Percentiles rank a stretch among this genome's conserved stretches.
These are phyloP conservation scores for Verticillium albo-atrum DNA, from an alignment of 2,329 filamentous ascomycete genomes.

Conservation along the genomic window DNA sequence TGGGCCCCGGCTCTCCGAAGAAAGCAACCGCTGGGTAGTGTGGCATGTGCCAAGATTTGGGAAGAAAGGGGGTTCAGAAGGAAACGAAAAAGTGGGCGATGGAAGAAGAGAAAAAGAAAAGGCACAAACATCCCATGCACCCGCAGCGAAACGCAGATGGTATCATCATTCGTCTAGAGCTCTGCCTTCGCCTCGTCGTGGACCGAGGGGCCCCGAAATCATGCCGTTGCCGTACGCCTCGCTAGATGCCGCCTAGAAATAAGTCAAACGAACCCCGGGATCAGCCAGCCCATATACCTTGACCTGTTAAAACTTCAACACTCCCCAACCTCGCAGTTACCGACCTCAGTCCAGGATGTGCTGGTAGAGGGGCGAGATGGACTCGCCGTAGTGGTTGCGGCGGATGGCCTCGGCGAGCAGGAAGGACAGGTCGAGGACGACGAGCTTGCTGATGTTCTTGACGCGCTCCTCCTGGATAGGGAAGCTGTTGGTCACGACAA, in stretches of 20 bases:
- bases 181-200: neutral
- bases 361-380: slow-evolving; percentile 66
- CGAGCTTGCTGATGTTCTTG: slow-evolving; percentile 72
- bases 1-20: slow-evolving; percentile 67
- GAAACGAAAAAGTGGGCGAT: slow-evolving; percentile 11
- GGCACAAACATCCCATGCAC: neutral
- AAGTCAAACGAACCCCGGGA: neutral
- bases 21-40: slow-evolving; percentile 28
- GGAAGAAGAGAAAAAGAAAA: slow-evolving; percentile 5
- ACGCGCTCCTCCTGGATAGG: slow-evolving; percentile 76
- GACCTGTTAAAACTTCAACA: neutral
- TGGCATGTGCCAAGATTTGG: slow-evolving; percentile 47
- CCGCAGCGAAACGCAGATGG: slow-evolving; percentile 2
- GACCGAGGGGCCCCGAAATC: neutral
- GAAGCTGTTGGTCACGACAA: slow-evolving; percentile 96
- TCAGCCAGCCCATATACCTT: neutral
- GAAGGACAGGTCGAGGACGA: slow-evolving; percentile 83
- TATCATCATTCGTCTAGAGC: slow-evolving; percentile 13
- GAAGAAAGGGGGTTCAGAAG: neutral
- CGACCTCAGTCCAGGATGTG: slow-evolving; percentile 51
- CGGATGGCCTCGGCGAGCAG: slow-evolving; percentile 89
- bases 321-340: neutral
- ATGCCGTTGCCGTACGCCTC: slow-evolving; percentile 26
- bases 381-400: slow-evolving; percentile 94
- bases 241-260: slow-evolving; percentile 17